Conservation (phyloP, 177 flowering plant species). For the Vitis hybrid region DNA sequence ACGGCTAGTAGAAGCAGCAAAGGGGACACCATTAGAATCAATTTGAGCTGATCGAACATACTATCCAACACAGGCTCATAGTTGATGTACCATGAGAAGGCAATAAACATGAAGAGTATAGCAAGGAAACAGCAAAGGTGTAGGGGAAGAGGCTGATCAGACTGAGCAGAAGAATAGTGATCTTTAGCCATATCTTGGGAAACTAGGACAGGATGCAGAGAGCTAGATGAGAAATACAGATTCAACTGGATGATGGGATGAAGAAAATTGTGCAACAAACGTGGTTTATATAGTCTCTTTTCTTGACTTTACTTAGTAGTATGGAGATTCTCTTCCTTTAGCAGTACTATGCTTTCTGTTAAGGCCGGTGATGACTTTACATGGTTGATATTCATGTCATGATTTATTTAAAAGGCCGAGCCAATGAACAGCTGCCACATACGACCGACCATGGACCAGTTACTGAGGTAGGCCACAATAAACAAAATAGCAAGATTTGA, state of each 20-base stretch:
- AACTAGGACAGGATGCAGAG: neutral
- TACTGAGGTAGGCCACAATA: neutral
- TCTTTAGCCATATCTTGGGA: constrained; percentile 16
- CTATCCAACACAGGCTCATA: constrained; percentile 49
- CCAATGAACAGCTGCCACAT: constrained; percentile 19
- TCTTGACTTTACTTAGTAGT: neutral
- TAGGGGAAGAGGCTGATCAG: constrained; percentile 20
- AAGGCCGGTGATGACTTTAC: constrained; percentile 20
- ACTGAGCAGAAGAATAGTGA: constrained; percentile 13
- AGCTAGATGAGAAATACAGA: neutral
- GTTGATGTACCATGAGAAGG: constrained; percentile 56
- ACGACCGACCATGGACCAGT: constrained; percentile 26
- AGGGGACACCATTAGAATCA: constrained; percentile 50
- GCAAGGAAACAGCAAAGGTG: constrained; percentile 44
- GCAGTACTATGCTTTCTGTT: neutral
- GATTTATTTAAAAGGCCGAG: neutral
- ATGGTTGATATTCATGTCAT: constrained; percentile 6
- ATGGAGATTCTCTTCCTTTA: neutral
- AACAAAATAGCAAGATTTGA: too few species aligned
- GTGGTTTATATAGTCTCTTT: constrained; percentile 4
- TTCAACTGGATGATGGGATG: neutral
- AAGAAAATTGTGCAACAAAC: neutral
- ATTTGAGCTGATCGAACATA: constrained; percentile 43
- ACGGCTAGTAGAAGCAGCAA: constrained; percentile 44
- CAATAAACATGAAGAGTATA: constrained; percentile 31